Percentiles rank a stretch among this genome's conserved stretches.
Conservation (phyloP, 257 asterid genomes). For the Solanum pinnatisectum region DNA sequence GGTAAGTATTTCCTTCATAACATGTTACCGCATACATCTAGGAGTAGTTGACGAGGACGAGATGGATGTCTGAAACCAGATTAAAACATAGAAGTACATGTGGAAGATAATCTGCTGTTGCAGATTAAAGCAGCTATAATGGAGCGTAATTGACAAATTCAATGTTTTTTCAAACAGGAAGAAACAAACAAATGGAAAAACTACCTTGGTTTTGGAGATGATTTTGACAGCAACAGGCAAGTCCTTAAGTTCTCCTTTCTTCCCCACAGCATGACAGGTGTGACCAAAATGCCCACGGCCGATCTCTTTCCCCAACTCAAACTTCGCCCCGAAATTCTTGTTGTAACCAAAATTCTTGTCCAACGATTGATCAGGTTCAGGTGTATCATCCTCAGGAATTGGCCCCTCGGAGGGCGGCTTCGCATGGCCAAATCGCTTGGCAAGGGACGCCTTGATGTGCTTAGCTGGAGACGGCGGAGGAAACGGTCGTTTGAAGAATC, state of each 20-base stretch:
- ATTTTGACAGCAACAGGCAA: conserved; percentile 81
- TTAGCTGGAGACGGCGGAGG: conserved; percentile 98
- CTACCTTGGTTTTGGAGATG: conserved; percentile 88
- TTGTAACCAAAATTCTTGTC: conserved; percentile 84
- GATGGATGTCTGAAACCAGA: background rate
- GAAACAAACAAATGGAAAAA: background rate
- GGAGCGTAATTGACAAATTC: background rate
- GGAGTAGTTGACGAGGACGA: background rate
- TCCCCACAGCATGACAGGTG: conserved; percentile 72
- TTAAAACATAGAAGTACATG: background rate
- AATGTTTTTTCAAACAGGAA: background rate
- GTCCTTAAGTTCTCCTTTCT: conserved; percentile 78
- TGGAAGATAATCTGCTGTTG: background rate
- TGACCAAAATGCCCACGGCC: conserved; percentile 98
- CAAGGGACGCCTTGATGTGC: conserved; percentile 85
- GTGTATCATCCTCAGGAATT: conserved; percentile 62
- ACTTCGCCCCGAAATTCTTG: conserved; percentile 80
- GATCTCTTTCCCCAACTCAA: conserved; percentile 88
- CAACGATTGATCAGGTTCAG: conserved; percentile 30
- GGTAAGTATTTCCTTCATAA: background rate
- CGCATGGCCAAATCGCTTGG: conserved; percentile 58
- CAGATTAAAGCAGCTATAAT: background rate
- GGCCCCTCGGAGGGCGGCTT: conserved; percentile 64
- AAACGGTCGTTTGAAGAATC: conserved; percentile 71
- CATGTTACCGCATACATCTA: background rate